Evolutionary conservation across 306 rosid genomes (phyloP), one percentile per base, ranked within the genome.

Genomic region (Morella rubra): DNA sequence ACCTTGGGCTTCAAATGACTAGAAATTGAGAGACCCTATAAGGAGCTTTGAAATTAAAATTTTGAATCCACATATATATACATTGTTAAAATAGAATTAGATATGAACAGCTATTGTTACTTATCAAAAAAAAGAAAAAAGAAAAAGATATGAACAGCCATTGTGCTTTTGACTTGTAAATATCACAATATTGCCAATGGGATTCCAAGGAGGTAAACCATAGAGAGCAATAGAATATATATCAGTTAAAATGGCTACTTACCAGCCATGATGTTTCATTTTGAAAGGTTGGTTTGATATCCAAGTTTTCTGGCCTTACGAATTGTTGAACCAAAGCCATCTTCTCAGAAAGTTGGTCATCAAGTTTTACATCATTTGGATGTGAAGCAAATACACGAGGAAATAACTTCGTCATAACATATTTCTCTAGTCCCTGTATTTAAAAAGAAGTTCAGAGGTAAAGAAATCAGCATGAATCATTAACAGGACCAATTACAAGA

Each of bases 251-350:
- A 80, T 27, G 40, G 69, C 52, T 73, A 91, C 99, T 88, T 88
- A 96, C 99, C 89, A 96, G 85, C 99, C 97, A 96, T 52, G 98
- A 96, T 69, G 98, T 84, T 84, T 96, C 99, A 74, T 92, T 92
- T 82, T 92, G 97, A 85, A 85, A 96, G 58, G 75, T 77, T 81
- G 96, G 89, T 82, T 72, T 87, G 60, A 96, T 93, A 76, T 96
- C 99, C 90, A 96, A 85, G 86, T 89, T 89, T 88, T 96, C 99
- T 20, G 99, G 99, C 40, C 87, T 87, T 84, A 92, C 81, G 75
- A 96, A 96, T 74, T 96, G 99, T 72, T 96, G 99, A 82, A 96
- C 55, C 76, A 96, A 80, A 81, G 96, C 87, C 87, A 89, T 91
- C 92, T 92, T 96, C 78, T 89, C 97, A 51, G 86, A 90, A 76